These are phyloP conservation scores for Dicorynia guianensis DNA, from an alignment of 306 rosid species.

Conservation along the genomic window DNA sequence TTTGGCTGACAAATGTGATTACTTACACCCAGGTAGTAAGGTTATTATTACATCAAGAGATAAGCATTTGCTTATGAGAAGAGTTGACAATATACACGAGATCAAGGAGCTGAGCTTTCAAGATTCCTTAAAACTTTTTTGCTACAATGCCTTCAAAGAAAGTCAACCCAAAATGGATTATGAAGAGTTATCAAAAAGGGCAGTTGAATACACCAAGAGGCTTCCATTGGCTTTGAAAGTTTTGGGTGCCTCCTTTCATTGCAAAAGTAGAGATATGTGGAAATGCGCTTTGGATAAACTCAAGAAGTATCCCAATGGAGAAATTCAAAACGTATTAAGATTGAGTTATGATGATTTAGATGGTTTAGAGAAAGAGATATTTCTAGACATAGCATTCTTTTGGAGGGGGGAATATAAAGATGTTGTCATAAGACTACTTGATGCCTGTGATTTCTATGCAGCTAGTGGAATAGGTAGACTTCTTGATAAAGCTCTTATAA, in stretches of 20 bases:
- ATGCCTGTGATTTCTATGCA: constrained; percentile 29
- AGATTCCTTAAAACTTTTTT: not conserved
- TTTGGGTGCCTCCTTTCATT: not conserved
- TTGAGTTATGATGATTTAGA: constrained; percentile 13
- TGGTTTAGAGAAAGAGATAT: not conserved
- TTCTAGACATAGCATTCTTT: constrained; percentile 18
- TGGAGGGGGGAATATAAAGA: not conserved
- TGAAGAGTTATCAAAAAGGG: not conserved
- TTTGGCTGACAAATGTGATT: not conserved
- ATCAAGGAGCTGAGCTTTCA: not conserved
- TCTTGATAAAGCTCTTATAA: constrained; percentile 32
- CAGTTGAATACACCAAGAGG: not conserved
- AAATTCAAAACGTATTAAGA: not conserved
- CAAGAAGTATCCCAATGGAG: not conserved
- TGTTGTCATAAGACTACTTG: not conserved
- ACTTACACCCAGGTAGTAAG: not conserved
- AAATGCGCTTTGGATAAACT: not conserved
- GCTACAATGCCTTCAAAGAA: not conserved
- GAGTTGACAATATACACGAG: not conserved
- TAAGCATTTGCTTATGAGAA: not conserved
- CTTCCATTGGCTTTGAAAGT: not conserved
- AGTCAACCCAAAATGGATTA: not conserved
- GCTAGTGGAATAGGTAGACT: constrained; percentile 8
- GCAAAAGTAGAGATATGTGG: not conserved
- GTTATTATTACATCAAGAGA: constrained; percentile 17